Percentiles rank a stretch among this genome's conserved stretches.
Evolutionary conservation across 106 monocot genomes (phyloP).

Genomic region (Dioscorea alata): DNA sequence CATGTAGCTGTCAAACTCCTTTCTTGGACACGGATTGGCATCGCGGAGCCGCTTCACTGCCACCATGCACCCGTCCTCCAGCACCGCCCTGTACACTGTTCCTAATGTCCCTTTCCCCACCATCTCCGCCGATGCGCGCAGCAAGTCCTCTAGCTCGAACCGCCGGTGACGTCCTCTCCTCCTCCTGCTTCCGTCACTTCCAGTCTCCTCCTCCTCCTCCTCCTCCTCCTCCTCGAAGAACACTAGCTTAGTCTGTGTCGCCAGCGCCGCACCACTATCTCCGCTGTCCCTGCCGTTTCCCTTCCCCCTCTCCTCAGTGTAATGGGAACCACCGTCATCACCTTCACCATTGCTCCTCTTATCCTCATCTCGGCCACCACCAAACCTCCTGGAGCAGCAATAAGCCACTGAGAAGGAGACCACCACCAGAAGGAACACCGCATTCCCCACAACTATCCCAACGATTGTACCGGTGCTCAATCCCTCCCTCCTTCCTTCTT

Average conservation of each 20-base stretch:
- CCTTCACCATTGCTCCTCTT: not conserved
- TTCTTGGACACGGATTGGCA: conserved; percentile 37
- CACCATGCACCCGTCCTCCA: conserved; percentile 45
- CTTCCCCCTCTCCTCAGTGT: not conserved
- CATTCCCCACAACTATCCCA: conserved; percentile 23
- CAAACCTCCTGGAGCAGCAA: conserved; percentile 18
- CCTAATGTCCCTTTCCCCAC: conserved; percentile 59
- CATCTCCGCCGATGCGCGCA: conserved; percentile 70
- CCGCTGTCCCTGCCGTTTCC: not conserved
- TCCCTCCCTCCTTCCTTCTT: not conserved
- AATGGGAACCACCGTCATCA: not conserved
- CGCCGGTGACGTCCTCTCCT: not conserved
- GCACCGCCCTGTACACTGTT: conserved; percentile 58
- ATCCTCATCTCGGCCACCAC: conserved; percentile 11
- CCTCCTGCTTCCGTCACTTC: not conserved
- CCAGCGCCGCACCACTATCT: conserved; percentile 10
- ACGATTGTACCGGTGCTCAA: conserved; percentile 25
- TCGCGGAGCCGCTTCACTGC: conserved; percentile 61
- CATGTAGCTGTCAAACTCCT: conserved; percentile 49
- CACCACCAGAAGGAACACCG: conserved; percentile 18
- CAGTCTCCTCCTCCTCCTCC: conserved; percentile 5
- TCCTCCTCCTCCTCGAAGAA: conserved; percentile 33
- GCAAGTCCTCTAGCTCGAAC: conserved; percentile 59
- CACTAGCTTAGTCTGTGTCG: conserved; percentile 29
- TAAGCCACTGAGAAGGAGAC: conserved; percentile 13